These are phyloP conservation scores for Wickerhamomyces mucosus DNA, from an alignment of 805 yeast genomes.

Conservation along the genomic window DNA sequence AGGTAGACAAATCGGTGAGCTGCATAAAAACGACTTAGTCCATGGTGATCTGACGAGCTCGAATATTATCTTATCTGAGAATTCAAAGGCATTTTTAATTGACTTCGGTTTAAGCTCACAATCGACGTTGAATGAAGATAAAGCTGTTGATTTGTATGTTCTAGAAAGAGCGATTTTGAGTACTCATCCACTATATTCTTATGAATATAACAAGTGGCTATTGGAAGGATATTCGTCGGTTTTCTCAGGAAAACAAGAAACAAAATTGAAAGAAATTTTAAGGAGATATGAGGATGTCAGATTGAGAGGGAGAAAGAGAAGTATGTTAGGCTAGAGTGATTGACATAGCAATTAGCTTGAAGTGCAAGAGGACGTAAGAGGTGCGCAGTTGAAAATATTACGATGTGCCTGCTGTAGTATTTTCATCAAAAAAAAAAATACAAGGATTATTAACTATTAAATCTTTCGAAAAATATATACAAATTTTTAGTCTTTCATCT, in stretches of 20 bases:
- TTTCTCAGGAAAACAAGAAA: slow-evolving; percentile 26
- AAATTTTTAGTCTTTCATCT: too few relatives aligned
- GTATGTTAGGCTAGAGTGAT: slow-evolving; percentile 90
- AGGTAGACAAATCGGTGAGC: slow-evolving; percentile 56
- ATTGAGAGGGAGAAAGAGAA: slow-evolving; percentile 87
- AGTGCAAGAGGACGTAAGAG: too few relatives aligned
- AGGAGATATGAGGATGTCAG: slow-evolving; percentile 75
- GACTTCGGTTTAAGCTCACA: slow-evolving; percentile 88
- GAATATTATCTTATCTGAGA: slow-evolving; percentile 52
- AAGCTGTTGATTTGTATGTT: slow-evolving; percentile 95
- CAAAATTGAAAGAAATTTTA: slow-evolving; percentile 39
- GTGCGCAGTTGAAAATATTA: too few relatives aligned
- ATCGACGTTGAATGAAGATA: slow-evolving; percentile 73
- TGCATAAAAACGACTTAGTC: slow-evolving; percentile 70
- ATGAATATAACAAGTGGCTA: slow-evolving; percentile 56
- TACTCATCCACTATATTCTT: slow-evolving; percentile 76
- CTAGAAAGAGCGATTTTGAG: slow-evolving; percentile 84
- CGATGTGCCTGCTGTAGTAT: too few relatives aligned
- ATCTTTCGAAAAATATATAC: too few relatives aligned
- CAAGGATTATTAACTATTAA: too few relatives aligned
- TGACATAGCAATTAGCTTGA: too few relatives aligned
- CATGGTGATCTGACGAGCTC: slow-evolving; percentile 96
- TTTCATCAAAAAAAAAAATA: too few relatives aligned
- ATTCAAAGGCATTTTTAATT: slow-evolving; percentile 51
- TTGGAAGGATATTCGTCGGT: slow-evolving; percentile 54